Evolutionary conservation across 2,329 filamentous ascomycete species (phyloP).

Genomic region (Talaromyces sp.): DNA sequence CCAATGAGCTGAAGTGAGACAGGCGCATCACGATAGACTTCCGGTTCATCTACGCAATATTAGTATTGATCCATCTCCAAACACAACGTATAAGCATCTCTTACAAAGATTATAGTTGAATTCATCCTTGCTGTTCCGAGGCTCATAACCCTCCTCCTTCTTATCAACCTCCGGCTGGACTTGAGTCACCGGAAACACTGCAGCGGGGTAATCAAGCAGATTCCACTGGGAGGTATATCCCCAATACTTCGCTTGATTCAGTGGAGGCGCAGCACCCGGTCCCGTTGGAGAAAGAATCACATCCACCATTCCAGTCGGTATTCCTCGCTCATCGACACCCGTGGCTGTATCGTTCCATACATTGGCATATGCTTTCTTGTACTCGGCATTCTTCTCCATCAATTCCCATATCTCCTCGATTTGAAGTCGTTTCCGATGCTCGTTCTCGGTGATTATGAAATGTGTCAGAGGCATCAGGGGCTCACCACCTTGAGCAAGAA

Average conservation of each 20-base stretch:
- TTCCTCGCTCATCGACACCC: constrained; percentile 23
- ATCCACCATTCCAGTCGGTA: constrained; percentile 43
- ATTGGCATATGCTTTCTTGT: constrained; percentile 44
- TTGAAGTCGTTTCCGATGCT: constrained; percentile 45
- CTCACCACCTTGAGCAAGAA: constrained; percentile 56
- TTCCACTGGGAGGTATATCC: constrained; percentile 69
- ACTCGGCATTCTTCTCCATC: constrained; percentile 44
- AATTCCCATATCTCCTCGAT: constrained; percentile 46
- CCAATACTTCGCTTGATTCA: constrained; percentile 59
- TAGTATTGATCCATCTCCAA: neutral
- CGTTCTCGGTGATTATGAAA: constrained; percentile 59
- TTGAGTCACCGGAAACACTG: constrained; percentile 59
- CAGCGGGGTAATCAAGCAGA: constrained; percentile 63
- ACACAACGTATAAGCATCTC: constrained; percentile 3
- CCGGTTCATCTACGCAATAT: constrained; percentile 15
- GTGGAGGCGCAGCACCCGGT: constrained; percentile 55
- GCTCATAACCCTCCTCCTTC: constrained; percentile 36
- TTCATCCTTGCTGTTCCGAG: constrained; percentile 49
- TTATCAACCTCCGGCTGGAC: constrained; percentile 46
- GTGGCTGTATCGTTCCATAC: constrained; percentile 48
- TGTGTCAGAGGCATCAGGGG: constrained; percentile 58
- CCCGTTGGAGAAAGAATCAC: constrained; percentile 62
- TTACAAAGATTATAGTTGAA: constrained; percentile 50
- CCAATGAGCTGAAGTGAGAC: constrained; percentile 16
- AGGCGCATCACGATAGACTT: constrained; percentile 14